These are phyloP conservation scores for Agastache rugosa DNA, from an alignment of 257 asterid species.

Conservation along the genomic window DNA sequence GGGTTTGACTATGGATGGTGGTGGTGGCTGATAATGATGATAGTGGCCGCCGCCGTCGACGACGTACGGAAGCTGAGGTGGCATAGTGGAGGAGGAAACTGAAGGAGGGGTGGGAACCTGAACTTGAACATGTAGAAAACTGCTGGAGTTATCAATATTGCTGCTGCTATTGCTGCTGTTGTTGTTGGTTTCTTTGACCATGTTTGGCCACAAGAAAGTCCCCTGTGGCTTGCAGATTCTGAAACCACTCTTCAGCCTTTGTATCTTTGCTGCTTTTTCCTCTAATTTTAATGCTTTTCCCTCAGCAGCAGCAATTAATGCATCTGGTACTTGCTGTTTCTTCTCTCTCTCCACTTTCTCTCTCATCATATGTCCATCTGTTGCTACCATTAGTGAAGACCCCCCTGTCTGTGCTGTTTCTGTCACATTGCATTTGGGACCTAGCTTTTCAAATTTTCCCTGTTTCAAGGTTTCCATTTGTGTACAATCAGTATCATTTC, in stretches of 20 bases:
- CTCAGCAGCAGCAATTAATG: constrained; percentile 43
- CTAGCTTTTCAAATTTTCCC: constrained; percentile 56
- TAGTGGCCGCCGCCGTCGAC: constrained; percentile 36
- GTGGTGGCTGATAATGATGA: constrained; percentile 29
- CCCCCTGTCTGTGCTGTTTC: constrained; percentile 42
- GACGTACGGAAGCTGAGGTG: constrained; percentile 63
- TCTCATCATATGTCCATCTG: constrained; percentile 39
- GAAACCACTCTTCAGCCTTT: constrained; percentile 97
- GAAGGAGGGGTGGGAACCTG: constrained; percentile 92
- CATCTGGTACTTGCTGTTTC: constrained; percentile 44
- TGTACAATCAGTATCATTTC: constrained; percentile 10
- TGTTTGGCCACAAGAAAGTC: constrained; percentile 94
- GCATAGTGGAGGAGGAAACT: constrained; percentile 73
- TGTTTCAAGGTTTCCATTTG: constrained; percentile 45
- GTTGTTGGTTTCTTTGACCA: constrained; percentile 56
- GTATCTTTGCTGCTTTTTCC: constrained; percentile 84
- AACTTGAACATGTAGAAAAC: constrained; percentile 55
- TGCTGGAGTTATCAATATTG: neutral
- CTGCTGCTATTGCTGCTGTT: constrained; percentile 7
- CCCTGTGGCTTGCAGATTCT: constrained; percentile 97
- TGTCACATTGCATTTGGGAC: constrained; percentile 40
- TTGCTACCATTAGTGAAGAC: constrained; percentile 55
- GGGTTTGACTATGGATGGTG: constrained; percentile 80
- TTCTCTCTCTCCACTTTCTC: constrained; percentile 40
- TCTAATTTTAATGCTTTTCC: constrained; percentile 36